Percentiles rank a stretch among this genome's conserved stretches.
Evolutionary conservation across 2,329 filamentous ascomycete genomes (phyloP).

Genomic region (Pyrenophora seminiperda): DNA sequence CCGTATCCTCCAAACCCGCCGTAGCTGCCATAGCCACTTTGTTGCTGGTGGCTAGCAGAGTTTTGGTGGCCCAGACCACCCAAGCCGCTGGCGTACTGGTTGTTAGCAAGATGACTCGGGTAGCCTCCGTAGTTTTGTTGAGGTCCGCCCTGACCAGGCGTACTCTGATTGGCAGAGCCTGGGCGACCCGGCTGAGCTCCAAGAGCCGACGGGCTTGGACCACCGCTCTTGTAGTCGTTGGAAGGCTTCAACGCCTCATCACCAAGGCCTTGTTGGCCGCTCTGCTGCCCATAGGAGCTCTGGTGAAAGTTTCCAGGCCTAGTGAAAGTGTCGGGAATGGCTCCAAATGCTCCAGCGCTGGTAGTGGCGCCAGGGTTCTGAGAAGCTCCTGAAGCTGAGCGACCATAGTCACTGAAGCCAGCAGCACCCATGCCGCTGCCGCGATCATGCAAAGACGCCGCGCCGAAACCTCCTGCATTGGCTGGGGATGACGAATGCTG

Average conservation of each 20-base stretch:
- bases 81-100: slow-evolving; percentile 60
- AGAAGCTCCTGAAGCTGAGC: slow-evolving; percentile 63
- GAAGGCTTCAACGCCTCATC: slow-evolving; percentile 65
- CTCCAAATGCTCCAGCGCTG: slow-evolving; percentile 56
- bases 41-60: slow-evolving; percentile 51
- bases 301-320: slow-evolving; percentile 62
- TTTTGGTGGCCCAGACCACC: slow-evolving; percentile 58
- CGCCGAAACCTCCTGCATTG: slow-evolving; percentile 60
- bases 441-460: slow-evolving; percentile 54
- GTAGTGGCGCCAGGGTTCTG: slow-evolving; percentile 58
- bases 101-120: slow-evolving; percentile 56
- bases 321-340: slow-evolving; percentile 64
- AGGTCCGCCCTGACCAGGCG: slow-evolving; percentile 58
- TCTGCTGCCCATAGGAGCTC: slow-evolving; percentile 53
- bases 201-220: slow-evolving; percentile 64
- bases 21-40: slow-evolving; percentile 51
- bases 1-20: slow-evolving; percentile 51
- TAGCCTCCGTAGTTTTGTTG: slow-evolving; percentile 64
- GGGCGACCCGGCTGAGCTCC: slow-evolving; percentile 65
- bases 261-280: slow-evolving; percentile 49
- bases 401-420: slow-evolving; percentile 64
- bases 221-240: slow-evolving; percentile 60
- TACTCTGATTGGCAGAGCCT: slow-evolving; percentile 66
- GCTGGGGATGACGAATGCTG: slow-evolving; percentile 68
- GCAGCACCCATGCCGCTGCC: slow-evolving; percentile 51